A percentile compares a stretch with the other conserved stretches of the same genome.
Conservation (phyloP, 345 rosid genomes). For the Crucihimalaya himalaica region DNA sequence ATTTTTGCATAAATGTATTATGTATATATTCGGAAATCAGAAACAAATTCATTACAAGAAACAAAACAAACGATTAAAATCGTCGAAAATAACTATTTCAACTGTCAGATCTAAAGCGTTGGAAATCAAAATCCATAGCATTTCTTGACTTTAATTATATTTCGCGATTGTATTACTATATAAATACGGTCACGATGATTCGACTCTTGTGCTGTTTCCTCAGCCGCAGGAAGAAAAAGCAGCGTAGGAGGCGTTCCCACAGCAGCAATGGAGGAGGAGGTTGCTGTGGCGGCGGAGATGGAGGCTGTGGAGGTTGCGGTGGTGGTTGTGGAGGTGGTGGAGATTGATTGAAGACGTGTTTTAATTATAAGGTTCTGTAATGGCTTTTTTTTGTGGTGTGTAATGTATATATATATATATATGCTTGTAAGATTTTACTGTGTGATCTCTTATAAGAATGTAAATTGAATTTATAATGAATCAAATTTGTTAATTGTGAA, state of each 20-base stretch:
- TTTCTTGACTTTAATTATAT: not conserved
- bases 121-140: too few species aligned
- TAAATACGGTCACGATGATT: not conserved
- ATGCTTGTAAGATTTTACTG: slow-evolving; percentile 1
- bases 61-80: not conserved
- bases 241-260: not conserved
- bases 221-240: slow-evolving; percentile 2
- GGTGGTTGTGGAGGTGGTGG: slow-evolving; percentile 31
- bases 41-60: not conserved
- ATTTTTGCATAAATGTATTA: not conserved
- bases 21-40: not conserved
- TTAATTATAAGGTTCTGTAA: not conserved
- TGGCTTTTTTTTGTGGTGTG: not conserved
- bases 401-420: not conserved
- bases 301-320: not conserved
- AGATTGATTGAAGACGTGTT: not conserved
- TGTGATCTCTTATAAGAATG: slow-evolving; percentile 2
- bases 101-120: too few species aligned
- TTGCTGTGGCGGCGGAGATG: slow-evolving; percentile 4
- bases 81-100: too few species aligned
- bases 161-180: not conserved
- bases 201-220: slow-evolving; percentile 11
- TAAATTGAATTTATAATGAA: not conserved
- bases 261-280: not conserved
- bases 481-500: not conserved